Conservation (phyloP, 2,329 filamentous ascomycete species). For the Coniella vitis region DNA sequence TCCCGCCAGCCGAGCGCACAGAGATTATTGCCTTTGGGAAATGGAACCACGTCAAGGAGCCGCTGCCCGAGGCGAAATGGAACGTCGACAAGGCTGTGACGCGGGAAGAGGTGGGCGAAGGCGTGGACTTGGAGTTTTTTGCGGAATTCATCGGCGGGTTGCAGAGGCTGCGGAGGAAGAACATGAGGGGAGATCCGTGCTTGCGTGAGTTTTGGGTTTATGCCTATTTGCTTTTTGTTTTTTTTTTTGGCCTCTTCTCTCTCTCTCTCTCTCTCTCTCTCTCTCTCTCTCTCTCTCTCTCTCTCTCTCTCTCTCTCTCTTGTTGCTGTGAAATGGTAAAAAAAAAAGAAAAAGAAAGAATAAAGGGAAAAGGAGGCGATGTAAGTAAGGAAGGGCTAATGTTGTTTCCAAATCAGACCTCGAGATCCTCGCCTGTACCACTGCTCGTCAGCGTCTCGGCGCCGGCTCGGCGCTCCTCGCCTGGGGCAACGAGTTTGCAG, state of each 20-base stretch:
- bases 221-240: not conserved
- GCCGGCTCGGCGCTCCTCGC: conserved; percentile 23
- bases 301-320: not conserved
- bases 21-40: conserved; percentile 26
- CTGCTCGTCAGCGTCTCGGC: conserved; percentile 20
- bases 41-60: conserved; percentile 20
- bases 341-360: not conserved
- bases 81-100: conserved; percentile 13
- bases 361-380: not conserved
- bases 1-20: too few relatives aligned
- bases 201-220: conserved; percentile 19
- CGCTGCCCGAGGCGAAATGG: conserved; percentile 23
- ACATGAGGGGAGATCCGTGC: conserved; percentile 20
- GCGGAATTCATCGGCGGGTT: conserved; percentile 23
- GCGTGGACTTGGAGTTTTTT: conserved; percentile 16
- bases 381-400: not conserved
- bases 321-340: not conserved
- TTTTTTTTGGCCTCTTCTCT: too few relatives aligned
- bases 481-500: conserved; percentile 22
- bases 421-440: conserved; percentile 20
- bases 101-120: conserved; percentile 20
- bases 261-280: too few relatives aligned
- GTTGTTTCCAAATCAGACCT: conserved; percentile 13
- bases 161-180: conserved; percentile 14
- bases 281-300: too few relatives aligned